Base-by-base conservation (phyloP, 768 basidiomycete species). In the Mycena galericulata region DNA sequence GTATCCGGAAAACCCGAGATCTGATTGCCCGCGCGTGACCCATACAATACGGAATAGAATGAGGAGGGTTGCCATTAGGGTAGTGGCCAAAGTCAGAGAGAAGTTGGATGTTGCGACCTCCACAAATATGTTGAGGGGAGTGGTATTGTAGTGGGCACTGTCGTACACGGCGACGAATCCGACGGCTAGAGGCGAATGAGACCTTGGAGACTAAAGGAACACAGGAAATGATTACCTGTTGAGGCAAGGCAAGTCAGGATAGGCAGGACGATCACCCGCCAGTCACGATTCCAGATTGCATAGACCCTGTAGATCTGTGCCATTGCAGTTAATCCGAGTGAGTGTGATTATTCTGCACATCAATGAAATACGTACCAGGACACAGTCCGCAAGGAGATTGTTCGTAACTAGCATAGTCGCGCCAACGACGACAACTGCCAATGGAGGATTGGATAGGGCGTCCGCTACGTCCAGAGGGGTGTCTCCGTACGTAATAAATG, bases 351-450 rank as follows among this genome's bases (percentile, higher is more conserved):
- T 46, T 9, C 14, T 6, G 20, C 10, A 43, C 6, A 9, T 18
- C 41, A 43, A 6, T 10, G 41, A 43, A n/a, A n/a, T 9, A 24
- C 60, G 24, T 46, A 68, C 67, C 2, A 69, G 58, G 41, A 69
- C 68, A 45, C 62, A 69, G 46, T 69, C 68, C 20, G 68, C 68
- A n/a, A 69, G 62, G 62, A 69, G 53, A 1, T 62, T 69, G 26
- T 69, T 69, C 4, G 43, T 58, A 12, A 69, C 62, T 2, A 69
- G 62, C 45, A 65, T n/a, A 6, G 50, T 65, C 32, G 57, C 51
- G 15, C 65, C 62, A n/a, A 43, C 56, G 36, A 34, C 2, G 4
- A 45, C 27, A 22, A 43, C 38, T 15, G 57, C 32, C 12, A 10
- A 43, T 10, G 6, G 12, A n/a, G 56, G 56, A 51, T 55, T 24